phyloP scores from a whole-genome alignment of 352 stramenopile genomes.

The Thalassiosira mediterranea region DNA sequence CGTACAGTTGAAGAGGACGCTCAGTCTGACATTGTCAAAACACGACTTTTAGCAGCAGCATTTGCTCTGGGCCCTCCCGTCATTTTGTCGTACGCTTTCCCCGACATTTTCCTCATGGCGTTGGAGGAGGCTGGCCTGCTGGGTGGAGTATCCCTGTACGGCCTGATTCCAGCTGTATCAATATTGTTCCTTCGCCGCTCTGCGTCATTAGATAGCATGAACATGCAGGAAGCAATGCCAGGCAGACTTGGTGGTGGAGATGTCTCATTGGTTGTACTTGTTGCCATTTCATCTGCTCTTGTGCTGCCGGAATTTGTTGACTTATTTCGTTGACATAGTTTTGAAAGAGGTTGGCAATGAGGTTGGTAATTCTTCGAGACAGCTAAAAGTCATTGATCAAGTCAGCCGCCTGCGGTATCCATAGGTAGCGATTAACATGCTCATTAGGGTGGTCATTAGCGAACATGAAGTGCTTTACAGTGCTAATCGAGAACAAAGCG shows the following conservation, averaged over 20 bases:
- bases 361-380: no score
- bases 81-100: conserved; percentile 60
- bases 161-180: conserved; percentile 68
- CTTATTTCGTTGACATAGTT: conserved; percentile 10
- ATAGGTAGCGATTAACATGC: no score
- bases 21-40: conserved; percentile 2
- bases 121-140: conserved; percentile 74
- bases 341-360: no score
- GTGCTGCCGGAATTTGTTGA: conserved; percentile 47
- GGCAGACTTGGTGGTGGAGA: conserved; percentile 47
- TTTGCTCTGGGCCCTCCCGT: conserved; percentile 61
- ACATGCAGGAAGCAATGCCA: conserved; percentile 38
- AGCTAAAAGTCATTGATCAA: no score
- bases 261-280: conserved; percentile 36
- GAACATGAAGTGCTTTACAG: no score
- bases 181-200: conserved; percentile 43
- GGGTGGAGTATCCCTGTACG: conserved; percentile 76
- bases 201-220: conserved; percentile 13
- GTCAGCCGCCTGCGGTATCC: no score
- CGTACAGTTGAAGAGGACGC: conserved; percentile 3
- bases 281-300: conserved; percentile 45
- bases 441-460: no score
- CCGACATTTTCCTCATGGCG: conserved; percentile 69
- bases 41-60: conserved; percentile 34
- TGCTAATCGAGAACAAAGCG: no score